phyloP scores from a whole-genome alignment of 192 early-diverging fungal species.

The Backusella circina region DNA sequence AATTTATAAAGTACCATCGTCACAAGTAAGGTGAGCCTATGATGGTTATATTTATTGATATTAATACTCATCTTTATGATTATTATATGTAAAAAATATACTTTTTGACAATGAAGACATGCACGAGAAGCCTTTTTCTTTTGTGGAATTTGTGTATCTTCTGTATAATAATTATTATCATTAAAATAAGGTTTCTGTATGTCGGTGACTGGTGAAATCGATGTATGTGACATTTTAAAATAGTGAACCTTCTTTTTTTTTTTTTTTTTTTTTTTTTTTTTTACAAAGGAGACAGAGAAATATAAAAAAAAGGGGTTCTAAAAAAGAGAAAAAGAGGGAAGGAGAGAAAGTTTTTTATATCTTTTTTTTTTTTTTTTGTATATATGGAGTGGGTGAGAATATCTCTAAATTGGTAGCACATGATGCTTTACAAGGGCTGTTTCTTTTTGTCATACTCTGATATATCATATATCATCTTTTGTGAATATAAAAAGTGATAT shows the following conservation, averaged over 20 bases:
- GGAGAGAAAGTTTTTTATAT: neutral
- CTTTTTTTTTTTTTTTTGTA: neutral
- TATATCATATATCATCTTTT: neutral
- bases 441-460: neutral
- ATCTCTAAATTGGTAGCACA: neutral
- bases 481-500: neutral
- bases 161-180: neutral
- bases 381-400: neutral
- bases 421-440: neutral
- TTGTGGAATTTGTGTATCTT: neutral
- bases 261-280: no score
- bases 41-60: neutral
- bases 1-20: conserved; percentile 6
- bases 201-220: neutral
- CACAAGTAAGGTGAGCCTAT: conserved; percentile 10
- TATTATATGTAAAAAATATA: neutral
- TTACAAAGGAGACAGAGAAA: neutral
- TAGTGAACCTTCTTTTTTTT: neutral
- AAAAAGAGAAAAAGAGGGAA: neutral
- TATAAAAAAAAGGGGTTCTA: neutral
- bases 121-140: neutral
- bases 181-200: neutral
- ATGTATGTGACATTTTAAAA: neutral
- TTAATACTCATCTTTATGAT: neutral
- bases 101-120: conserved; percentile 12